Evolutionary conservation across 2,329 filamentous ascomycete species (phyloP).

Genomic region (Scytalidium lignicola): DNA sequence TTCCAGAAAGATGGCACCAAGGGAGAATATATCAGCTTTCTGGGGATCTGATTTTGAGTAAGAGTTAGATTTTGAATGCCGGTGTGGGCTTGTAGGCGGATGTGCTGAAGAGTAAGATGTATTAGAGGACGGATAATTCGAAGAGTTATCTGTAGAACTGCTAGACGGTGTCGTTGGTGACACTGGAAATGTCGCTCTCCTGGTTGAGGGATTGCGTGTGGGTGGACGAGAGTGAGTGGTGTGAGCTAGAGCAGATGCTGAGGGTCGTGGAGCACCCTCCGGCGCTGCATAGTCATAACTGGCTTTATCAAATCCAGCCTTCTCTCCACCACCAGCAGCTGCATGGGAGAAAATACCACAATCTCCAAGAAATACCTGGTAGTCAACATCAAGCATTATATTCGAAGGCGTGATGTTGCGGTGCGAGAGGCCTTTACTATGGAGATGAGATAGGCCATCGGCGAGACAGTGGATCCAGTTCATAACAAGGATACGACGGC

Average conservation of each 20-base stretch:
- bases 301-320: slow-evolving; percentile 58
- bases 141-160: background rate
- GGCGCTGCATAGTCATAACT: slow-evolving; percentile 69
- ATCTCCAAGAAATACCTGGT: slow-evolving; percentile 64
- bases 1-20: slow-evolving; percentile 69
- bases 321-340: slow-evolving; percentile 35
- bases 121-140: background rate
- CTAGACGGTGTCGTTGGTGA: background rate
- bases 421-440: slow-evolving; percentile 59
- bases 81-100: background rate
- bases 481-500: slow-evolving; percentile 54
- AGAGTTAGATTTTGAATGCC: slow-evolving; percentile 10
- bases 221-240: slow-evolving; percentile 30
- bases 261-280: slow-evolving; percentile 41
- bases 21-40: slow-evolving; percentile 66
- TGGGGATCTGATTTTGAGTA: slow-evolving; percentile 46
- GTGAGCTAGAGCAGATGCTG: slow-evolving; percentile 26
- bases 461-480: slow-evolving; percentile 72
- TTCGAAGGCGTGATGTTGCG: slow-evolving; percentile 67
- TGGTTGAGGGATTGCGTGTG: background rate
- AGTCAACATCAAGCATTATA: slow-evolving; percentile 59
- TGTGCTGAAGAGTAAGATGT: background rate
- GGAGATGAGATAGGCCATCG: slow-evolving; percentile 63
- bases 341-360: slow-evolving; percentile 43
- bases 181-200: background rate